Conservation (phyloP, 108 stramenopile species). For the Pseudonitzschia multistriata region DNA sequence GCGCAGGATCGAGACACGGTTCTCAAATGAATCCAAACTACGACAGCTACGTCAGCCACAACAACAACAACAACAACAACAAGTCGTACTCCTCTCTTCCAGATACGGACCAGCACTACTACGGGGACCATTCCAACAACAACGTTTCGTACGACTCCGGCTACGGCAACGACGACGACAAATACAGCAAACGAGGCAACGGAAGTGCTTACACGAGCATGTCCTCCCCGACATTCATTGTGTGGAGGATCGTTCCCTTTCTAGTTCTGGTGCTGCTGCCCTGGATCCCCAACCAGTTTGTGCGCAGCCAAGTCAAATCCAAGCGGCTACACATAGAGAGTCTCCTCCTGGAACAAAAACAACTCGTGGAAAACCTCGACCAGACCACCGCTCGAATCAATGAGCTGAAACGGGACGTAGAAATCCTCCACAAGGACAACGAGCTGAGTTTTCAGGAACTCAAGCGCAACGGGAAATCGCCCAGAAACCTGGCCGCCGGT, state of each 20-base stretch:
- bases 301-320: not conserved
- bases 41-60: not conserved
- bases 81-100: not conserved
- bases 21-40: not conserved
- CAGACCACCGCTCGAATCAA: conserved; percentile 7
- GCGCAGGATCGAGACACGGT: not conserved
- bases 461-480: conserved; percentile 4
- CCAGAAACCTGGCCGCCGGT: not conserved
- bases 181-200: conserved; percentile 1
- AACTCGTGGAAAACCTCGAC: conserved; percentile 2
- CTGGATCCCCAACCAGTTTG: conserved; percentile 11
- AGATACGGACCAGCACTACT: conserved; percentile 2
- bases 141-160: not conserved
- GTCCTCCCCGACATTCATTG: not conserved
- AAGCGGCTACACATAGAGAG: not conserved
- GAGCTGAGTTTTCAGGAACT: conserved; percentile 16
- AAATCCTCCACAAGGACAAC: conserved; percentile 15
- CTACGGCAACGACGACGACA: not conserved
- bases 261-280: not conserved
- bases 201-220: not conserved
- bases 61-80: not conserved
- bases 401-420: conserved; percentile 2
- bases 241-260: conserved; percentile 11
- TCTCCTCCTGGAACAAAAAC: conserved; percentile 5
- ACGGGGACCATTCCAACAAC: not conserved